Evolutionary conservation across 2,329 filamentous ascomycete genomes (phyloP).

Genomic region (Graphilbum sp.): DNA sequence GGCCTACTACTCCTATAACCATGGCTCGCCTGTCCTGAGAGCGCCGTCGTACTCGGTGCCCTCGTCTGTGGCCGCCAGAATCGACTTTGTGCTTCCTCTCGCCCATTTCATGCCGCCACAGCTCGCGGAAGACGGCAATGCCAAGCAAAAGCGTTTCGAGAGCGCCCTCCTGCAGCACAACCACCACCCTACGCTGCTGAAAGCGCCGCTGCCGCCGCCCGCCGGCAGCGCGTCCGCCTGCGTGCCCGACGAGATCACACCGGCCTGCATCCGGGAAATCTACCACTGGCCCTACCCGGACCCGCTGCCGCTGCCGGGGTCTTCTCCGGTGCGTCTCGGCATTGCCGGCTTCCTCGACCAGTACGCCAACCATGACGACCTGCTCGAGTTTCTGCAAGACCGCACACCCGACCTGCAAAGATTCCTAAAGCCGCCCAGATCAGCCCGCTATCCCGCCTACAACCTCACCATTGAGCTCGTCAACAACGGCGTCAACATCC

Average conservation of each 20-base stretch:
- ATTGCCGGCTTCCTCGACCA: conserved; percentile 34
- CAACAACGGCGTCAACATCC: conserved; percentile 27
- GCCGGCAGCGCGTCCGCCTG: conserved; percentile 11
- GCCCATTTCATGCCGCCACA: conserved; percentile 30
- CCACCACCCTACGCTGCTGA: background rate
- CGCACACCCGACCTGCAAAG: background rate
- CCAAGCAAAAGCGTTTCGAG: conserved; percentile 1
- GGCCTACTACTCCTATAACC: conserved; percentile 23
- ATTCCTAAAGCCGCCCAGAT: background rate
- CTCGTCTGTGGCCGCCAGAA: conserved; percentile 17
- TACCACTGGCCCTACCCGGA: conserved; percentile 24
- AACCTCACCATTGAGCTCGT: conserved; percentile 21
- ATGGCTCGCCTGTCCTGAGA: conserved; percentile 20
- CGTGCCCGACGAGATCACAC: conserved; percentile 16
- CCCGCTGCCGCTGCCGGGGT: background rate
- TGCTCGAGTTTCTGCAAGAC: conserved; percentile 16
- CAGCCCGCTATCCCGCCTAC: background rate
- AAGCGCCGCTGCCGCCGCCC: background rate
- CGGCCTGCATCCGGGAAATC: conserved; percentile 24
- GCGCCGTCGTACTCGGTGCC: conserved; percentile 29
- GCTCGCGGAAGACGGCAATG: conserved; percentile 1
- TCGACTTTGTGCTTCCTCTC: conserved; percentile 31
- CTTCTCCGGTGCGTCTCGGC: conserved; percentile 23
- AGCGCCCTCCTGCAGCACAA: background rate
- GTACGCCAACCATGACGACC: conserved; percentile 27